Conservation (phyloP, 2,329 filamentous ascomycete species). For the Pseudopyricularia javanii region DNA sequence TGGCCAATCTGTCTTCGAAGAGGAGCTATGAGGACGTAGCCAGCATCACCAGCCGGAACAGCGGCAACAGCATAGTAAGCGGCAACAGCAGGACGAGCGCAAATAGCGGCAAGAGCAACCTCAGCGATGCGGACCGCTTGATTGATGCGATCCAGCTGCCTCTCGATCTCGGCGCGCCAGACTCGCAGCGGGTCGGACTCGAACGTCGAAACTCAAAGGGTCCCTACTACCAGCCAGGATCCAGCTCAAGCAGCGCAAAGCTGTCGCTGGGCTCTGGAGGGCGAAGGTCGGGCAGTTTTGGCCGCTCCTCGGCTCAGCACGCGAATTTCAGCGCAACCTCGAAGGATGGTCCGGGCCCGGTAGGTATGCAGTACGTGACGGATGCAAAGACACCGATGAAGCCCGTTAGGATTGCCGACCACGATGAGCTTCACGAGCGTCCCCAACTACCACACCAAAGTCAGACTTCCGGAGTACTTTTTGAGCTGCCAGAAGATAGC, state of each 20-base stretch:
- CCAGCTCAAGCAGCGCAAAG: neutral
- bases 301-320: neutral
- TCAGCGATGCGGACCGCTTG: constrained; percentile 55
- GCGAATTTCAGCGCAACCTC: neutral
- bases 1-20: constrained; percentile 9
- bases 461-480: constrained; percentile 22
- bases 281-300: neutral
- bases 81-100: constrained; percentile 25
- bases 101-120: constrained; percentile 34
- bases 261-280: constrained; percentile 5
- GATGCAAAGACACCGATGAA: constrained; percentile 32
- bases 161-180: constrained; percentile 22
- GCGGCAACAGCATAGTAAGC: constrained; percentile 25
- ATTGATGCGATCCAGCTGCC: constrained; percentile 61
- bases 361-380: constrained; percentile 23
- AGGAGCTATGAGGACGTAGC: constrained; percentile 21
- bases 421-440: constrained; percentile 30
- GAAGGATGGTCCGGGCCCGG: constrained; percentile 1
- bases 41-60: constrained; percentile 17
- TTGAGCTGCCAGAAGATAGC: constrained; percentile 20
- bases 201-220: constrained; percentile 5
- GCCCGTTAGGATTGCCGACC: constrained; percentile 35
- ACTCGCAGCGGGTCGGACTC: constrained; percentile 4
- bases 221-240: constrained; percentile 5
- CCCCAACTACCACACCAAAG: constrained; percentile 16